These are phyloP conservation scores for Brassica rapa DNA, from an alignment of 345 rosid species.

Conservation along the genomic window DNA sequence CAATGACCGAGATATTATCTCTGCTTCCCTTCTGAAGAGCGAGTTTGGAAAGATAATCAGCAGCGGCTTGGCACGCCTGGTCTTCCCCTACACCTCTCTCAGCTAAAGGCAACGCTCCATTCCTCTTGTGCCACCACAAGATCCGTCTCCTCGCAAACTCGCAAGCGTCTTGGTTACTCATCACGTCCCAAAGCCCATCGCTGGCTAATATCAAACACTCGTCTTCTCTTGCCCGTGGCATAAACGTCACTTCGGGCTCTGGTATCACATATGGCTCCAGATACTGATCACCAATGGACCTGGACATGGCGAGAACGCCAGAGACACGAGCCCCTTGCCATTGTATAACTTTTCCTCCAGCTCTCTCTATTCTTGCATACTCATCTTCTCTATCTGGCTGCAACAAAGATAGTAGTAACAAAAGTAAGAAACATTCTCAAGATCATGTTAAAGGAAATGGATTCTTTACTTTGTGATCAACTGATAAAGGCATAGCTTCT, in stretches of 20 bases:
- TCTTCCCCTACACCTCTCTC: slow-evolving; percentile 5
- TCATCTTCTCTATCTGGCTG: not conserved
- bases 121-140: not conserved
- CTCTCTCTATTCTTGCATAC: not conserved
- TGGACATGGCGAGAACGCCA: not conserved
- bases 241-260: not conserved
- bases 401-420: not conserved
- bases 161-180: not conserved
- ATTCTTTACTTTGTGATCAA: not conserved
- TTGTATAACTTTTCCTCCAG: not conserved
- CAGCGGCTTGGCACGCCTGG: not conserved
- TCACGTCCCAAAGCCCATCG: not conserved
- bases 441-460: not conserved
- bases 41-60: not conserved
- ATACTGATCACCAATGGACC: not conserved
- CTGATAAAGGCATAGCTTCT: not conserved
- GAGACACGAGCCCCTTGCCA: not conserved
- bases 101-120: not conserved
- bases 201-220: not conserved
- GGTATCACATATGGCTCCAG: not conserved
- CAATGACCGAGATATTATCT: not conserved
- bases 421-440: not conserved
- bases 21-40: not conserved
- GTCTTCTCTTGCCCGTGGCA: slow-evolving; percentile 2
- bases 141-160: not conserved